phyloP scores from a whole-genome alignment of 306 rosid genomes.

The Vigna unguiculata region DNA sequence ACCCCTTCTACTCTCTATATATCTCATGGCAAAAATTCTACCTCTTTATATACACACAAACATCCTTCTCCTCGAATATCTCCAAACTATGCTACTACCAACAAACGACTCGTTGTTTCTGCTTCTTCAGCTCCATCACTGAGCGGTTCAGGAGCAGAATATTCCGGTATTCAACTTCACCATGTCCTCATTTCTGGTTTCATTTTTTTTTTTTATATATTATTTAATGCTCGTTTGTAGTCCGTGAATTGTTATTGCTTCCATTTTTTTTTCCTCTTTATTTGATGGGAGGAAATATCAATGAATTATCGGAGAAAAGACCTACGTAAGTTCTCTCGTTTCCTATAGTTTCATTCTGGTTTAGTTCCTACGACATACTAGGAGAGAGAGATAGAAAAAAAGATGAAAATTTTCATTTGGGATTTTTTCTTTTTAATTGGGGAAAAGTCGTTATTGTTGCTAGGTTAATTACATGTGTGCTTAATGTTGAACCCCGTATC shows the following conservation, averaged over 20 bases:
- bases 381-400: neutral
- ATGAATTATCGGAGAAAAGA: neutral
- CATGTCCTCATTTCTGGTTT: neutral
- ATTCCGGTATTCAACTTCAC: constrained; percentile 52
- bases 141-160: constrained; percentile 68
- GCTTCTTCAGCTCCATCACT: constrained; percentile 68
- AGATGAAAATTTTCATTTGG: constrained; percentile 1
- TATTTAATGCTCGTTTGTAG: neutral
- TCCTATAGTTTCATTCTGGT: constrained; percentile 1
- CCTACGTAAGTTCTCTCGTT: neutral
- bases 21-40: constrained; percentile 27
- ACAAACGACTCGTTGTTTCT: constrained; percentile 42
- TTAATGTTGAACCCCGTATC: constrained; percentile 30
- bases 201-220: too few relatives aligned
- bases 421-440: neutral
- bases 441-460: constrained; percentile 17
- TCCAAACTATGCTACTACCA: constrained; percentile 27
- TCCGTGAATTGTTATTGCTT: neutral
- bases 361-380: constrained; percentile 12
- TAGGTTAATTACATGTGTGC: constrained; percentile 22
- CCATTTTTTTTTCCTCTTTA: neutral
- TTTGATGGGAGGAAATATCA: neutral
- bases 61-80: constrained; percentile 36
- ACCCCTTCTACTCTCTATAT: constrained; percentile 25
- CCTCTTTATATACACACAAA: constrained; percentile 31